These are phyloP conservation scores for Erythrobasidium hasegawianum DNA, from an alignment of 1,284 basidiomycete genomes.

Conservation along the genomic window DNA sequence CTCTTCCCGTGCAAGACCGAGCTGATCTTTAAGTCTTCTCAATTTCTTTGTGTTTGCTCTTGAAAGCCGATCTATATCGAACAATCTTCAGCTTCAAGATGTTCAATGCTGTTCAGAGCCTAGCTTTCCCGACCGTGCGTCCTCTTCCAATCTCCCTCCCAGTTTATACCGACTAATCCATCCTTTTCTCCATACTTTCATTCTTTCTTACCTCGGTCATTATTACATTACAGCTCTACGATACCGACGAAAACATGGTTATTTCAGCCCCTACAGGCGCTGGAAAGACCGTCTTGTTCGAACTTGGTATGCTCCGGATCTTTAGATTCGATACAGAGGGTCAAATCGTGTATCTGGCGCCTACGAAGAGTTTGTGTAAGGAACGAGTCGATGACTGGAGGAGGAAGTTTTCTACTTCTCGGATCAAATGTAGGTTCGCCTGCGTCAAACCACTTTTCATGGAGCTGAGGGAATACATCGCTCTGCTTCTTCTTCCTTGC, in stretches of 20 bases:
- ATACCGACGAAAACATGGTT: conserved; percentile 70
- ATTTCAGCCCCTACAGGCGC: conserved; percentile 78
- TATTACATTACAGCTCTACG: conserved; percentile 57
- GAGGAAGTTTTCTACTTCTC: conserved; percentile 67
- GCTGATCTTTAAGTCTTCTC: too few species aligned
- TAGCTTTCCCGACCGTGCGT: conserved; percentile 69
- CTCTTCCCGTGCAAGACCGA: too few species aligned
- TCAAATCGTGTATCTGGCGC: conserved; percentile 84
- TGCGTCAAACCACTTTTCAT: conserved; percentile 60
- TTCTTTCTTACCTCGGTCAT: conserved; percentile 1
- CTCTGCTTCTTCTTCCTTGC: neutral
- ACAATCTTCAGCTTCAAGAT: conserved; percentile 76
- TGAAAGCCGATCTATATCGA: conserved; percentile 80
- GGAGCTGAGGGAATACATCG: too few species aligned
- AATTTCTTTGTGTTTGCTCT: too few species aligned
- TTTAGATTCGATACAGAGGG: conserved; percentile 55
- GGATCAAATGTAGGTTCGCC: conserved; percentile 46
- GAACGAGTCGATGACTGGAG: conserved; percentile 84
- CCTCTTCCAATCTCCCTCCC: neutral
- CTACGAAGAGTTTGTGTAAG: conserved; percentile 60
- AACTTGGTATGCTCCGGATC: conserved; percentile 79
- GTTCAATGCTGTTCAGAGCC: conserved; percentile 85
- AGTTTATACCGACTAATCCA: too few species aligned
- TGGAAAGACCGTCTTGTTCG: conserved; percentile 87
- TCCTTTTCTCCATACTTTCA: too few species aligned